These are phyloP conservation scores for Heterobasidion irregulare DNA, from an alignment of 1,284 basidiomycete genomes.

Conservation along the genomic window DNA sequence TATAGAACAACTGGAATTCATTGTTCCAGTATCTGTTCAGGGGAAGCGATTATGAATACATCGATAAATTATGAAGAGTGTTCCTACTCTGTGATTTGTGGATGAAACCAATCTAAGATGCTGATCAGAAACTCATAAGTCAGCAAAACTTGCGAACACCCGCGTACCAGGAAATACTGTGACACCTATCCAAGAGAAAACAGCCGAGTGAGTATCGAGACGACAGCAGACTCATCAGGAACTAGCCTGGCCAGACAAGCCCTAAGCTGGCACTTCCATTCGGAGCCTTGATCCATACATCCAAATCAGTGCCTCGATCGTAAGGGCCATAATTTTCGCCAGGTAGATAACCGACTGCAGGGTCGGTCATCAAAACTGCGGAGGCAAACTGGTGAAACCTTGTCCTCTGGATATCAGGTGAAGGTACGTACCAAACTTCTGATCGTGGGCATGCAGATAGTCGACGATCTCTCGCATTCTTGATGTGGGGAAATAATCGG, in stretches of 20 bases:
- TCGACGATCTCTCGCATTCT: conserved; percentile 59
- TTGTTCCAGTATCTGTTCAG: conserved; percentile 48
- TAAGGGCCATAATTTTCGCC: conserved; percentile 44
- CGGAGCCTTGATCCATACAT: conserved; percentile 55
- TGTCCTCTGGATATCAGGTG: not conserved
- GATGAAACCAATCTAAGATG: conserved; percentile 57
- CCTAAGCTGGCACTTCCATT: conserved; percentile 56
- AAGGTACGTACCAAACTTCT: conserved; percentile 40
- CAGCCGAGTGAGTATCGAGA: not conserved
- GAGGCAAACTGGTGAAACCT: not conserved
- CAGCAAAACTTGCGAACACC: not conserved
- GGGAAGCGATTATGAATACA: conserved; percentile 11
- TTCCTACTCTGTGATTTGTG: conserved; percentile 34
- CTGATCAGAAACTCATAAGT: not conserved
- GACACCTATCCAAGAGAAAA: conserved; percentile 27
- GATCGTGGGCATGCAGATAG: conserved; percentile 49
- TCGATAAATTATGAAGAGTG: not conserved
- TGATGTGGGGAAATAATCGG: conserved; percentile 54
- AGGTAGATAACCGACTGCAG: conserved; percentile 51
- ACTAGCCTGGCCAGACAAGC: conserved; percentile 59
- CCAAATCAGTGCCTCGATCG: conserved; percentile 42
- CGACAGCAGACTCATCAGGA: conserved; percentile 5
- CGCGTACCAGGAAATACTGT: conserved; percentile 49
- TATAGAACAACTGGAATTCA: conserved; percentile 57
- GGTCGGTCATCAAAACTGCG: conserved; percentile 67